phyloP scores from a whole-genome alignment of 768 basidiomycete genomes.

The Punctularia strigosozonata region DNA sequence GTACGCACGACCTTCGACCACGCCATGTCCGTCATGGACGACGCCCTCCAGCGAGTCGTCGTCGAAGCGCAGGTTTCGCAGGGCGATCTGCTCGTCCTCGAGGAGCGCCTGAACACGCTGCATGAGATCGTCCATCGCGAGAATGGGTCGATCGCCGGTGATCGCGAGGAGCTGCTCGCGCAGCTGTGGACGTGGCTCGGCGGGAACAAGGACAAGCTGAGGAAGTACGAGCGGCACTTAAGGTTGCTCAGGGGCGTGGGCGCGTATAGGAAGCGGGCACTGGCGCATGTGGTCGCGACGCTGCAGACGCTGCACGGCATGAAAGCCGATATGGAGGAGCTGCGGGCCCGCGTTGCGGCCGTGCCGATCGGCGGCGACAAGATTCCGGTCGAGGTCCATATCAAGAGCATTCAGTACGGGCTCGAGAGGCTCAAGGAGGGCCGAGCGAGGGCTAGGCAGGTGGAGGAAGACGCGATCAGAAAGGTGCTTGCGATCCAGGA shows the following conservation, averaged over 20 bases:
- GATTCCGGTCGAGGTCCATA: slow-evolving; percentile 63
- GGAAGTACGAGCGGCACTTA: slow-evolving; percentile 39
- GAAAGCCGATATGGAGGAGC: slow-evolving; percentile 66
- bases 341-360: slow-evolving; percentile 59
- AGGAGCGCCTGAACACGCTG: slow-evolving; percentile 43
- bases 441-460: slow-evolving; percentile 34
- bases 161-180: slow-evolving; percentile 43
- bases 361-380: slow-evolving; percentile 50
- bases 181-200: slow-evolving; percentile 63
- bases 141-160: slow-evolving; percentile 29
- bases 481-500: slow-evolving; percentile 12
- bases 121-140: slow-evolving; percentile 54
- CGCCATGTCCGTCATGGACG: slow-evolving; percentile 49
- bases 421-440: slow-evolving; percentile 50
- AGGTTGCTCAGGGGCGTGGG: slow-evolving; percentile 41
- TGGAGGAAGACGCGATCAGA: slow-evolving; percentile 26
- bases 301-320: slow-evolving; percentile 49
- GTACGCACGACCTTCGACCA: slow-evolving; percentile 43
- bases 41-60: slow-evolving; percentile 40
- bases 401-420: slow-evolving; percentile 57
- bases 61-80: slow-evolving; percentile 55
- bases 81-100: slow-evolving; percentile 46
- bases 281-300: slow-evolving; percentile 54
- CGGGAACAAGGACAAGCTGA: slow-evolving; percentile 39
- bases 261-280: slow-evolving; percentile 47